phyloP scores from a whole-genome alignment of 2,329 filamentous ascomycete genomes.

The Xylariaceae sp. region DNA sequence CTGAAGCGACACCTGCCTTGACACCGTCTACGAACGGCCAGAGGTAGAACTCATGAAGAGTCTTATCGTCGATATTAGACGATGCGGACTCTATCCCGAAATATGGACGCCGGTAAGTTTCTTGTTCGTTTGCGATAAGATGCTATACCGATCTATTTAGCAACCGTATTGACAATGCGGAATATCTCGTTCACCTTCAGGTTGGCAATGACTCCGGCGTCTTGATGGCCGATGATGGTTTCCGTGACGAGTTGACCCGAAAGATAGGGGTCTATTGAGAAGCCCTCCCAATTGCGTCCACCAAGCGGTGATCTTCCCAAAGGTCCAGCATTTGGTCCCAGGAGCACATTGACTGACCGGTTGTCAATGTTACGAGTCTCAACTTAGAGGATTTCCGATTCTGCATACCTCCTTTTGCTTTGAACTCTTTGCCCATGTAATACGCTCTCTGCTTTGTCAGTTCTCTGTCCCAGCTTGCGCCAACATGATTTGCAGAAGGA shows the following conservation, averaged over 20 bases:
- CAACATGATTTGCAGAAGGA: constrained; percentile 44
- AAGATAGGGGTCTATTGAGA: constrained; percentile 65
- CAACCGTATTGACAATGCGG: neutral
- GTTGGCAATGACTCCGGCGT: constrained; percentile 74
- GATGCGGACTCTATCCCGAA: constrained; percentile 50
- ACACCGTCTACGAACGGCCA: constrained; percentile 64
- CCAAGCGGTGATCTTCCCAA: constrained; percentile 63
- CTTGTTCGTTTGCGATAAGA: constrained; percentile 59
- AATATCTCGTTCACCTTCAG: constrained; percentile 45
- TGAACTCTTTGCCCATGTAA: constrained; percentile 56
- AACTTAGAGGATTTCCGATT: no score
- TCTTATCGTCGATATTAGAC: constrained; percentile 61
- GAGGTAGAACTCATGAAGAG: constrained; percentile 61
- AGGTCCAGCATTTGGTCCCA: constrained; percentile 67
- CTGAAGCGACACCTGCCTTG: constrained; percentile 49
- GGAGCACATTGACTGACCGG: constrained; percentile 48
- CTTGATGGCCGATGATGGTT: constrained; percentile 71
- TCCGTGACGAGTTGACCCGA: constrained; percentile 68
- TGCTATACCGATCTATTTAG: constrained; percentile 40
- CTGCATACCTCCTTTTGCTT: constrained; percentile 42
- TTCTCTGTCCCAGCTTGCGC: constrained; percentile 51
- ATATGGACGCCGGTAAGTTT: constrained; percentile 43
- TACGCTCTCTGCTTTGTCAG: constrained; percentile 48
- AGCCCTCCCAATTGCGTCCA: constrained; percentile 66
- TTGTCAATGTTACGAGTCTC: neutral